Evolutionary conservation across 2,329 filamentous ascomycete species (phyloP), one percentile per base, ranked within the genome.

Genomic region (Boeremia exigua): DNA sequence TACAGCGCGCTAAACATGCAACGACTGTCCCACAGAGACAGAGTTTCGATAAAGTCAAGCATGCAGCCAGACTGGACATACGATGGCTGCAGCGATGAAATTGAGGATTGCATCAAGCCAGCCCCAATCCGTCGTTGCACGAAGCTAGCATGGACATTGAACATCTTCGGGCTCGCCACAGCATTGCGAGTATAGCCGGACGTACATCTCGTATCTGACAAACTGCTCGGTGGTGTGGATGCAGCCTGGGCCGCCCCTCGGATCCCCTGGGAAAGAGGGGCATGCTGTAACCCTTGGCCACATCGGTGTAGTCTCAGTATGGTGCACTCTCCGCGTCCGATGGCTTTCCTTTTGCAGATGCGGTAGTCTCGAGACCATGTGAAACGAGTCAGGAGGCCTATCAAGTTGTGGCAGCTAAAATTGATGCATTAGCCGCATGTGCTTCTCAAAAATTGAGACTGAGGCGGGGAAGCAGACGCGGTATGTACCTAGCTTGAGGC

Each of bases 41-140:
- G 25, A 30, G 25, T 15, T 23, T 55, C 10, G n/a, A 37, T 25
- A 48, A 25, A 48, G 38, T 27, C 33, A 43, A 36, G 30, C 25
- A 27, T 17, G 7, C 34, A 29, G 40, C 15, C 47, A 32, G 32
- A 50, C 17, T 56, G 30, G 40, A 42, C 29, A 47, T 15, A 30
- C 40, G 28, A 37, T 45, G 37, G 42, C 53, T 56, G 53, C 40
- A 47, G 46, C 53, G 45, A 8, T 50, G 37, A 56, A 42, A 47
- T 50, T 50, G 42, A 23, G 7, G 28, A 17, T 36, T 15, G 33
- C 23, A 46, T 40, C 9, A 12, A 40, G 40, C 50, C 37, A 46
- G 52, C 40, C 32, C 29, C 40, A 19, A 19, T 45, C 36, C 17
- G 33, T 44, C n/a, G 46, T 46, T 32, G 37, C 49, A 50, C 53